phyloP scores from a whole-genome alignment of 768 basidiomycete species.

The Vararia minispora region DNA sequence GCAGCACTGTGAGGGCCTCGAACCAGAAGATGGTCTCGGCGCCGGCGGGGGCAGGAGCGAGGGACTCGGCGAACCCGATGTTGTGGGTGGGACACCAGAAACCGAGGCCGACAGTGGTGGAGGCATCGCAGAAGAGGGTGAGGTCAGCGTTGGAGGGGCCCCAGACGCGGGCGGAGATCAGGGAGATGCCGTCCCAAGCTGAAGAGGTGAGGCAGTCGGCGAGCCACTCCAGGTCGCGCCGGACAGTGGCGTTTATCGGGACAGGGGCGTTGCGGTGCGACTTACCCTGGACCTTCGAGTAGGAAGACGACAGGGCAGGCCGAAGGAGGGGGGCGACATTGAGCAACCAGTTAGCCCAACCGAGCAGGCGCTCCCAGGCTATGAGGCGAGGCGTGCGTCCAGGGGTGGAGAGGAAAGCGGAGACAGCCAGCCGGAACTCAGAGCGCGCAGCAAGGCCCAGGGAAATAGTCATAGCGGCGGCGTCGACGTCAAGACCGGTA shows the following conservation, averaged over 20 bases:
- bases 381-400: background rate
- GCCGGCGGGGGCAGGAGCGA: background rate
- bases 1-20: constrained; percentile 4
- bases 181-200: constrained; percentile 1
- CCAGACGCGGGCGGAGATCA: constrained; percentile 12
- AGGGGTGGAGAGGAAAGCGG: too few species aligned
- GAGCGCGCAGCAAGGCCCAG: constrained; percentile 15
- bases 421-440: background rate
- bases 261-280: constrained; percentile 6
- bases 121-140: constrained; percentile 16
- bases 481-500: constrained; percentile 23
- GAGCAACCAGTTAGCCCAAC: constrained; percentile 12
- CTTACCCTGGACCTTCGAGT: constrained; percentile 23
- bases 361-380: background rate
- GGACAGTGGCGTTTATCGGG: constrained; percentile 20
- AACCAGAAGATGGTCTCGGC: constrained; percentile 7
- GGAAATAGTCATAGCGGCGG: constrained; percentile 25
- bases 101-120: constrained; percentile 11
- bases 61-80: constrained; percentile 2
- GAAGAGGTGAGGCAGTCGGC: constrained; percentile 10
- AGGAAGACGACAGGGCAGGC: constrained; percentile 20
- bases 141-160: constrained; percentile 2
- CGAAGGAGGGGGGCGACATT: constrained; percentile 24
- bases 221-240: constrained; percentile 24
- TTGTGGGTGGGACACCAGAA: constrained; percentile 12